These are phyloP conservation scores for Sophora flavescens DNA, from an alignment of 306 rosid species.

Conservation along the genomic window DNA sequence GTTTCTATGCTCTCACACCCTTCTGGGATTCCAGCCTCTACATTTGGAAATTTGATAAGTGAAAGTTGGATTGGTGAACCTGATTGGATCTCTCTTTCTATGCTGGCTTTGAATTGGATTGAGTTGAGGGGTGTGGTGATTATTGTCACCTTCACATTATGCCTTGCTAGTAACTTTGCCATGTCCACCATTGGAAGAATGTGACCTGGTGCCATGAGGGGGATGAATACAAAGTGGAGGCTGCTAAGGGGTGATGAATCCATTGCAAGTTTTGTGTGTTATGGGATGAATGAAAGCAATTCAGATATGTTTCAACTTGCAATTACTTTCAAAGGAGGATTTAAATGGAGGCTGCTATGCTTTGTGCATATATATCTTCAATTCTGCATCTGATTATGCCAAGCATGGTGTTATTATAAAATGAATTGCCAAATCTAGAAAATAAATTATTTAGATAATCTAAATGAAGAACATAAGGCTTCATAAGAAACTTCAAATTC, in stretches of 20 bases:
- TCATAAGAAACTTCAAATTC: too few species aligned
- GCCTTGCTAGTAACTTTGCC: slow-evolving; percentile 63
- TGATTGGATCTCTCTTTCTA: slow-evolving; percentile 48
- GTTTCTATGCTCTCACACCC: slow-evolving; percentile 62
- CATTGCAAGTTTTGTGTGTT: slow-evolving; percentile 30
- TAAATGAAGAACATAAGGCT: too few species aligned
- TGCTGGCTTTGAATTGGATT: slow-evolving; percentile 40
- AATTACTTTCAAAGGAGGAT: not conserved
- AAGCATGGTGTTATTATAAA: not conserved
- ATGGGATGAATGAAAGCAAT: not conserved
- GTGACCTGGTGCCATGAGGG: slow-evolving; percentile 82
- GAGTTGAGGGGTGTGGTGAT: slow-evolving; percentile 76
- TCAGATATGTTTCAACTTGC: not conserved
- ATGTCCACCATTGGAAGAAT: slow-evolving; percentile 83
- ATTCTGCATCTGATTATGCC: not conserved
- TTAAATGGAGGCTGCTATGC: not conserved
- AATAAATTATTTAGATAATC: too few species aligned
- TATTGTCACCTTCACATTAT: slow-evolving; percentile 59
- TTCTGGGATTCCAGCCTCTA: slow-evolving; percentile 53
- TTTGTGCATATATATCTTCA: not conserved
- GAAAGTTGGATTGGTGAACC: slow-evolving; percentile 51
- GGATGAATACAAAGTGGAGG: slow-evolving; percentile 68
- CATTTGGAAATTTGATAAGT: slow-evolving; percentile 46
- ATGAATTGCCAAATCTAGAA: too few species aligned
- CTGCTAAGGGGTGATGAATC: not conserved